phyloP scores from a whole-genome alignment of 164 flowering plant genomes.

The Annona squamosa region DNA sequence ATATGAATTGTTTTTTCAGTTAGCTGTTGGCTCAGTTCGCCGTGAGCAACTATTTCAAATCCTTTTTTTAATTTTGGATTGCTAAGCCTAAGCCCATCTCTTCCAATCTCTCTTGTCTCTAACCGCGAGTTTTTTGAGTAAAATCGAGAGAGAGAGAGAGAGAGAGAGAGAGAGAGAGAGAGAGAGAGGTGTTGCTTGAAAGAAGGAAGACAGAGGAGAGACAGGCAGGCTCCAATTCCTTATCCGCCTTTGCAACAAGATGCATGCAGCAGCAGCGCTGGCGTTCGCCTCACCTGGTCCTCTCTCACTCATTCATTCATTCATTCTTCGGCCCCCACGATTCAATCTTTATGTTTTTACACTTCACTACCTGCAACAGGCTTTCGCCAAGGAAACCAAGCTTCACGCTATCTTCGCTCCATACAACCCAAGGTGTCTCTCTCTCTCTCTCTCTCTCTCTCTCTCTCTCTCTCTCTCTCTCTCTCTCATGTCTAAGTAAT shows the following conservation, averaged over 20 bases:
- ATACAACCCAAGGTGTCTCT: not conserved
- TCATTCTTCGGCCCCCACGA: not conserved
- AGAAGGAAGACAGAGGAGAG: too few species aligned
- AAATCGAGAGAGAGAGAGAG: too few species aligned
- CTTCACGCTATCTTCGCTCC: not conserved
- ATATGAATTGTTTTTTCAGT: too few species aligned
- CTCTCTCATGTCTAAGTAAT: not conserved
- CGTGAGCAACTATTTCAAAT: too few species aligned
- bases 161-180: too few species aligned
- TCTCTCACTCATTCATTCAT: not conserved
- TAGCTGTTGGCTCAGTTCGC: too few species aligned
- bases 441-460: slow-evolving; percentile 4
- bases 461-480: slow-evolving; percentile 7
- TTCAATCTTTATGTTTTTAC: not conserved
- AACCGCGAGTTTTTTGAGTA: too few species aligned
- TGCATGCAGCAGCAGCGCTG: not conserved
- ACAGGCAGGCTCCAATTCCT: not conserved
- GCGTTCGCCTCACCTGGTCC: not conserved
- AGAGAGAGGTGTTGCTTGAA: too few species aligned
- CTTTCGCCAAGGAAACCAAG: not conserved
- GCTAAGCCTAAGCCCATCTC: too few species aligned
- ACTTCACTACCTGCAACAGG: not conserved
- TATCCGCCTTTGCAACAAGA: not conserved
- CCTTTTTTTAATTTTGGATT: too few species aligned
- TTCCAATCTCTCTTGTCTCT: too few species aligned